These are phyloP conservation scores for Chalara sp. DNA, from an alignment of 2,329 filamentous ascomycete genomes.

Conservation along the genomic window DNA sequence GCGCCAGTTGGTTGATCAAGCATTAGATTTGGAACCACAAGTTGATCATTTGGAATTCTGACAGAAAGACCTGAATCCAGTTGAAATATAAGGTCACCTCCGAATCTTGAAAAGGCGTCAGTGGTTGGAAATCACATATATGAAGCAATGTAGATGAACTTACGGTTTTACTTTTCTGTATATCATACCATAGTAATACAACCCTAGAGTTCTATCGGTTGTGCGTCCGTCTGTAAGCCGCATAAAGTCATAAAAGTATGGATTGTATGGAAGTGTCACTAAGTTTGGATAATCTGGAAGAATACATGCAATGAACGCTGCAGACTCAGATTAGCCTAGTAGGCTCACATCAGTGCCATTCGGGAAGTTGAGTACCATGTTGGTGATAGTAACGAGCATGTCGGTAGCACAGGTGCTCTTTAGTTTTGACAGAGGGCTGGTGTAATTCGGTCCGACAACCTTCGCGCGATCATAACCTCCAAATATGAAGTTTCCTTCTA, in stretches of 20 bases:
- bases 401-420: neutral
- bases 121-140: neutral
- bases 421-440: neutral
- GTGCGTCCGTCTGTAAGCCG: neutral
- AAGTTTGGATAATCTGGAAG: slow-evolving; percentile 1
- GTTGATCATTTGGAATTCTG: slow-evolving; percentile 5
- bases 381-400: slow-evolving; percentile 2
- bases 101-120: neutral
- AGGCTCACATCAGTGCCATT: slow-evolving; percentile 2
- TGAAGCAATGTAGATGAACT: neutral
- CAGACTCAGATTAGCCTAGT: neutral
- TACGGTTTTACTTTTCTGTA: neutral
- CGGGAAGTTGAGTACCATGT: slow-evolving; percentile 3
- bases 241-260: neutral
- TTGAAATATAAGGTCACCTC: slow-evolving; percentile 2
- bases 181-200: neutral
- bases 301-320: neutral
- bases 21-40: neutral
- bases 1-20: neutral
- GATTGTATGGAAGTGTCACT: neutral
- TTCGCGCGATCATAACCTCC: slow-evolving; percentile 3
- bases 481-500: neutral
- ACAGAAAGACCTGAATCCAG: slow-evolving; percentile 3
- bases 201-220: neutral
- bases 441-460: neutral